Conservation (phyloP, 1,139 yeast species). For the Nakaseomyces glabratus region DNA sequence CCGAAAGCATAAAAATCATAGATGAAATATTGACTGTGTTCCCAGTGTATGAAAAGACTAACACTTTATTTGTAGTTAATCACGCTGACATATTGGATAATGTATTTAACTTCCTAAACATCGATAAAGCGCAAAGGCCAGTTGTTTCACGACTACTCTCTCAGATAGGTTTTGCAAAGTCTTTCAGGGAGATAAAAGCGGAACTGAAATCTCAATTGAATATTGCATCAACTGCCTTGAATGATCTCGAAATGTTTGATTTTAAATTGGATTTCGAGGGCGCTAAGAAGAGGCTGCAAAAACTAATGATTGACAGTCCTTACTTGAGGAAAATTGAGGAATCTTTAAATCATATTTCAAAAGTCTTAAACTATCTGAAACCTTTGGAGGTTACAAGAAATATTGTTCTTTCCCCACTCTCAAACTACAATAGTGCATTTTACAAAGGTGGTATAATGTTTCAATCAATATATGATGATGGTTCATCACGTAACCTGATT, state of each 20-base stretch:
- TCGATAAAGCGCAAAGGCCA: slow-evolving; percentile 59
- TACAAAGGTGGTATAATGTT: slow-evolving; percentile 81
- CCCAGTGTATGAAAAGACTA: slow-evolving; percentile 53
- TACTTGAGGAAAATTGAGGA: slow-evolving; percentile 51
- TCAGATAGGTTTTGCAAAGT: slow-evolving; percentile 63
- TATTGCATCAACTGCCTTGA: slow-evolving; percentile 71
- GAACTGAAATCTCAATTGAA: slow-evolving; percentile 62
- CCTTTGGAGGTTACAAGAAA: slow-evolving; percentile 49
- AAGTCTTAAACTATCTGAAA: slow-evolving; percentile 46
- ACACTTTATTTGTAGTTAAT: slow-evolving; percentile 55
- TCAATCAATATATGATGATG: slow-evolving; percentile 62
- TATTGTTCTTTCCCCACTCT: slow-evolving; percentile 56
- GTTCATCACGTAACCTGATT: slow-evolving; percentile 37
- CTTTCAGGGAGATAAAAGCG: slow-evolving; percentile 54
- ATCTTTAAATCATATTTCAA: slow-evolving; percentile 50
- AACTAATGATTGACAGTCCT: slow-evolving; percentile 70
- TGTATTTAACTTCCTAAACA: slow-evolving; percentile 67
- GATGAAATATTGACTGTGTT: slow-evolving; percentile 60
- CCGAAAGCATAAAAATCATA: slow-evolving; percentile 74
- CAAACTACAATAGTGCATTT: slow-evolving; percentile 72
- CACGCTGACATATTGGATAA: slow-evolving; percentile 73
- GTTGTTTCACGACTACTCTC: slow-evolving; percentile 65
- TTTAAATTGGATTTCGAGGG: slow-evolving; percentile 59
- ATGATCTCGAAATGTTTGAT: slow-evolving; percentile 73
- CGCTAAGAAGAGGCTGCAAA: slow-evolving; percentile 53